phyloP scores from a whole-genome alignment of 306 rosid genomes.

The Acacia acuminata region DNA sequence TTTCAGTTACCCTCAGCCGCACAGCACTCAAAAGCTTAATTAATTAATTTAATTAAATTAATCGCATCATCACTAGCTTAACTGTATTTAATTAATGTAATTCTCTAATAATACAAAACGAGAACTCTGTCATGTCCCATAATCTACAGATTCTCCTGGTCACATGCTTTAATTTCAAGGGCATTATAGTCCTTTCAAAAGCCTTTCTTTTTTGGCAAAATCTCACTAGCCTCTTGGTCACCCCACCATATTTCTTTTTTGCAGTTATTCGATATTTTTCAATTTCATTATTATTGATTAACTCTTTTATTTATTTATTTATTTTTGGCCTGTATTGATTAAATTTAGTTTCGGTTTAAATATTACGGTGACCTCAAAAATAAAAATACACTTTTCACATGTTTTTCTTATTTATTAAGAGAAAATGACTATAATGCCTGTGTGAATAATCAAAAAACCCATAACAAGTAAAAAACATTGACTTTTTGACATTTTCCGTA shows the following conservation, averaged over 20 bases:
- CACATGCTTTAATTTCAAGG: constrained; percentile 35
- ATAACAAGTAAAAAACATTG: too few species aligned
- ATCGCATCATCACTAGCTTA: constrained; percentile 29
- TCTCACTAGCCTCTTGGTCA: constrained; percentile 23
- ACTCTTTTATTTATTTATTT: neutral
- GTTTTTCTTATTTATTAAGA: neutral
- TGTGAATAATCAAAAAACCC: too few species aligned
- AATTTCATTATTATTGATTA: neutral
- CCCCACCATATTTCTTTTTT: neutral
- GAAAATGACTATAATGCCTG: too few species aligned
- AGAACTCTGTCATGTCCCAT: constrained; percentile 38
- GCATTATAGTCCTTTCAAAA: constrained; percentile 3
- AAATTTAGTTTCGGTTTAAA: neutral
- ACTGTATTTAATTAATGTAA: constrained; percentile 19
- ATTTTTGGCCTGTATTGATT: neutral
- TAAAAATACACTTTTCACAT: neutral
- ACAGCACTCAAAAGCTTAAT: constrained; percentile 5
- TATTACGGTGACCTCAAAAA: neutral
- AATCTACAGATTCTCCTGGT: constrained; percentile 8
- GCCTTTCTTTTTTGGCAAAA: constrained; percentile 18
- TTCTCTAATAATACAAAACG: constrained; percentile 25
- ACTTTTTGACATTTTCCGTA: too few species aligned
- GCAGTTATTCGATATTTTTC: neutral
- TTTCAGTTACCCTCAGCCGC: constrained; percentile 2
- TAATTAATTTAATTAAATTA: constrained; percentile 8